Evolutionary conservation across 305 asterid genomes (phyloP).

Genomic region (Fraxinus latifolia): DNA sequence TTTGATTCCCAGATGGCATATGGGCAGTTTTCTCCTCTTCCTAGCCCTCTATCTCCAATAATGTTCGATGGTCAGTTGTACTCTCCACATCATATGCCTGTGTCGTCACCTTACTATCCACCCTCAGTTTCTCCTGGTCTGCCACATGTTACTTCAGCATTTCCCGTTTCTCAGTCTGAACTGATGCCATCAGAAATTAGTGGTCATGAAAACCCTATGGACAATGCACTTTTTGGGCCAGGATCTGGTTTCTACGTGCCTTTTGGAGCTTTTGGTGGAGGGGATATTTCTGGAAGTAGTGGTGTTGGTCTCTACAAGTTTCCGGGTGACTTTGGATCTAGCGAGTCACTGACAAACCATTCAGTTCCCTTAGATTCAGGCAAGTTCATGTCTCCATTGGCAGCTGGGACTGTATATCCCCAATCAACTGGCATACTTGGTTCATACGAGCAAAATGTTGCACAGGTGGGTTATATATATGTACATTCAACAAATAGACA

Average conservation of each 20-base stretch:
- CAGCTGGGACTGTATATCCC: conserved; percentile 75
- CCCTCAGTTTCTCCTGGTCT: conserved; percentile 84
- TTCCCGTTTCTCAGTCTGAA: conserved; percentile 71
- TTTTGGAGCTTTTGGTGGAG: conserved; percentile 80
- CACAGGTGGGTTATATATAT: conserved; percentile 62
- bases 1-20: conserved; percentile 87
- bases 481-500: neutral
- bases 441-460: conserved; percentile 78
- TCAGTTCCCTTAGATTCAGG: conserved; percentile 61
- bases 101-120: conserved; percentile 66
- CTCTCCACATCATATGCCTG: conserved; percentile 84
- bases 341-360: conserved; percentile 60
- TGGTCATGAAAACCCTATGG: conserved; percentile 69
- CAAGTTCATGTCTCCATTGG: conserved; percentile 72
- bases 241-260: conserved; percentile 85
- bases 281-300: conserved; percentile 71
- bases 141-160: conserved; percentile 65
- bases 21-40: conserved; percentile 90
- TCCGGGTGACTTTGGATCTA: conserved; percentile 74
- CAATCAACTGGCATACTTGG: conserved; percentile 92
- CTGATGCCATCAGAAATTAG: conserved; percentile 60
- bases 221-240: conserved; percentile 66
- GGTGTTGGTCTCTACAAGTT: conserved; percentile 74
- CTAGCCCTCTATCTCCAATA: conserved; percentile 81
- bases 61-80: conserved; percentile 94